phyloP scores from a whole-genome alignment of 2,329 filamentous ascomycete genomes.

The Sphaerulina musiva region DNA sequence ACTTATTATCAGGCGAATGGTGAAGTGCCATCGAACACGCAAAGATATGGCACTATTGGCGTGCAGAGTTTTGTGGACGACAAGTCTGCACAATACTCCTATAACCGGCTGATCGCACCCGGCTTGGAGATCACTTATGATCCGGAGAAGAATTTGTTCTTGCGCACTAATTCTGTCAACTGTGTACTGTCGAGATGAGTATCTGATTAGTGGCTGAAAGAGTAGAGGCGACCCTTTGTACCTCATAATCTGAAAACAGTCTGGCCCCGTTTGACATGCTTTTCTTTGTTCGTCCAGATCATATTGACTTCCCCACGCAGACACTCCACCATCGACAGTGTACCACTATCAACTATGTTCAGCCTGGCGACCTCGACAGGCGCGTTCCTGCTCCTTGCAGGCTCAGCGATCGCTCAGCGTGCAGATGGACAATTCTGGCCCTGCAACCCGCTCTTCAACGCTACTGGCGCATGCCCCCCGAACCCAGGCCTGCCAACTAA shows the following conservation, averaged over 20 bases:
- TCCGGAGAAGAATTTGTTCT: background rate
- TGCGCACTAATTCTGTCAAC: slow-evolving; percentile 6
- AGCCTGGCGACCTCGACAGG: background rate
- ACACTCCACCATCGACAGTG: background rate
- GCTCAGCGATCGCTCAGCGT: slow-evolving; percentile 11
- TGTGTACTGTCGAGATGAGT: background rate
- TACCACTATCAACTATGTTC: background rate
- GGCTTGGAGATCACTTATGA: slow-evolving; percentile 7
- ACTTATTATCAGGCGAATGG: slow-evolving; percentile 8
- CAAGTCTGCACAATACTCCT: background rate
- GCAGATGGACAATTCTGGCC: slow-evolving; percentile 18
- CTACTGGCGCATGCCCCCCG: slow-evolving; percentile 15
- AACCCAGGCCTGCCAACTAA: slow-evolving; percentile 17
- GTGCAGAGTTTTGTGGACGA: slow-evolving; percentile 6
- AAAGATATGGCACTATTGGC: slow-evolving; percentile 2
- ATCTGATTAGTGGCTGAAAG: slow-evolving; percentile 1
- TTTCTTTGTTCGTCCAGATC: background rate
- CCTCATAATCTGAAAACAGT: slow-evolving; percentile 1
- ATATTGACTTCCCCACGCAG: background rate
- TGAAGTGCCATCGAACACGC: slow-evolving; percentile 1
- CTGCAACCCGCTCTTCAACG: slow-evolving; percentile 19
- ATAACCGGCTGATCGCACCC: background rate
- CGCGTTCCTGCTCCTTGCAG: slow-evolving; percentile 1
- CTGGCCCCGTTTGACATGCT: background rate
- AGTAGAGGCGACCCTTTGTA: slow-evolving; percentile 1